Evolutionary conservation across 2,329 filamentous ascomycete species (phyloP), one percentile per base, ranked within the genome.

Genomic region (Chrysoporthe cubensis): DNA sequence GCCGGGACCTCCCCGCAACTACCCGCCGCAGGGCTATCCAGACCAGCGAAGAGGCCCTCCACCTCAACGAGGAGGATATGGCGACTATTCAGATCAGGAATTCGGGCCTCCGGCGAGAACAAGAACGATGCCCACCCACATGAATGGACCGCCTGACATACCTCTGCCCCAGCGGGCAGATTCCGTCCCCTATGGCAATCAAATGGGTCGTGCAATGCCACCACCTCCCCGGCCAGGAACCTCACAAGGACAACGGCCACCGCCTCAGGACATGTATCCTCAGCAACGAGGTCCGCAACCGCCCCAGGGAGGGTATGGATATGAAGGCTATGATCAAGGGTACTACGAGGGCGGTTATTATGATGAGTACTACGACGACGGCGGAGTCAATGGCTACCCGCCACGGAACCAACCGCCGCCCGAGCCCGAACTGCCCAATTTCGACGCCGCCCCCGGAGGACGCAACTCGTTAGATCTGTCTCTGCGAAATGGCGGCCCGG

Each of bases 91-190:
- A 9, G 78, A 81, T 21, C 78, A 81, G 59, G 77, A 76, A 6
- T 88, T 85, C 71, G 85, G 80, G 0, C 82, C 84, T 2, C 85
- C 85, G 9, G 74, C 78, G n/a, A 81, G 88, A 72, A 90, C 87
- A 67, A 86, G 85, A 83, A 90, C 88, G 5, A 87, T 89, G 85
- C 87, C 87, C 1, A 76, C 80, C 3, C 82, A 85, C 66, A 78
- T 80, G 71, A 78, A 80, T 44, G 80, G 62, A 21, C 67, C 80
- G 76, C 74, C 73, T 7, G 75, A 77, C 61, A 75, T 70, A 14
- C 75, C 75, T 26, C 79, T 76, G 42, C 74, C 73, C 32, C 78
- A 77, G 50, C 79, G 81, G 42, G 77, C 76, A 67, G 84, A 82
- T 54, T 82, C 80, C 59, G 81, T 79, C 54, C 81, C 84, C 1